phyloP scores from a whole-genome alignment of 495 filamentous ascomycete genomes.

The Aspergillus funiculosus region DNA sequence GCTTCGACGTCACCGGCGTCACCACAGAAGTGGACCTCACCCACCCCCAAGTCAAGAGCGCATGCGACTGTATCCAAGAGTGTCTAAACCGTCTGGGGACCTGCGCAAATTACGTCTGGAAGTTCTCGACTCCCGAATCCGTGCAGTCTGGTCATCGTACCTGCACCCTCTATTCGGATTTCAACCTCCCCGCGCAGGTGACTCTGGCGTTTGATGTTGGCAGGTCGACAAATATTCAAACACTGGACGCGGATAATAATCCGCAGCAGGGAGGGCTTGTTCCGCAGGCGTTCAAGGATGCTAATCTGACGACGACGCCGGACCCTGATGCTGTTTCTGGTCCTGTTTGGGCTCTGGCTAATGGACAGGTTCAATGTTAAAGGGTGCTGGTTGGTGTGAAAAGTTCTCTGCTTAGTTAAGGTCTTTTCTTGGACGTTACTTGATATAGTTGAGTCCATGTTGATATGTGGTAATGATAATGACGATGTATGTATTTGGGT shows the following conservation, averaged over 20 bases:
- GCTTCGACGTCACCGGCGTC: conserved; percentile 5
- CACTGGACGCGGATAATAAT: neutral
- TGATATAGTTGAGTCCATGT: too few relatives aligned
- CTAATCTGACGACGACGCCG: neutral
- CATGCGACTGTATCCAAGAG: conserved; percentile 4
- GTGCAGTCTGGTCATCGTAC: conserved; percentile 2
- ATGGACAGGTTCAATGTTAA: conserved; percentile 2
- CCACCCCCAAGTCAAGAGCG: neutral
- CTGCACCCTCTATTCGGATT: conserved; percentile 5
- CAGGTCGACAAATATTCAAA: neutral
- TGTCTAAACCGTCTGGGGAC: neutral
- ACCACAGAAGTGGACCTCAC: neutral
- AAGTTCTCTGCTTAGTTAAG: too few relatives aligned
- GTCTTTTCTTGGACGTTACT: too few relatives aligned
- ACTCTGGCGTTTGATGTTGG: neutral
- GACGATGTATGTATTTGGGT: too few relatives aligned
- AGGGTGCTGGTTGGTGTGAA: too few relatives aligned
- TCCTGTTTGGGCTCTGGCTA: conserved; percentile 1
- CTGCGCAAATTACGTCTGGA: conserved; percentile 5
- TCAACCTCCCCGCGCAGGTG: neutral
- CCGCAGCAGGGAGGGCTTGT: neutral
- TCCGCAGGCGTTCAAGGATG: conserved; percentile 6
- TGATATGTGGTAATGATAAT: too few relatives aligned
- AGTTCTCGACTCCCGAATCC: conserved; percentile 1
- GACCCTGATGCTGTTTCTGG: conserved; percentile 1